phyloP scores from a whole-genome alignment of 1,284 basidiomycete species.

The Erythrobasidium hasegawianum region DNA sequence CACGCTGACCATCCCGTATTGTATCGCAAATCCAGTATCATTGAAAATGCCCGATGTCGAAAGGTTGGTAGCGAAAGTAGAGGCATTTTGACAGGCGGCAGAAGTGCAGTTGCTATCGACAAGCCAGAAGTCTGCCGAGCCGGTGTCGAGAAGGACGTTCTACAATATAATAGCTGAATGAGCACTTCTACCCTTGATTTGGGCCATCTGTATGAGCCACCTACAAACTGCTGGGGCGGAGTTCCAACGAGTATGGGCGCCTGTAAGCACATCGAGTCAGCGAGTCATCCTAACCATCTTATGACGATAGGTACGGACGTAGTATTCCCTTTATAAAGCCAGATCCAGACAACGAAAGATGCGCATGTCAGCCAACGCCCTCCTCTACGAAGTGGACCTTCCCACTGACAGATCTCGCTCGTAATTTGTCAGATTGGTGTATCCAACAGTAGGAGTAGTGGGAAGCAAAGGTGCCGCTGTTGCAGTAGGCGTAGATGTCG shows the following conservation, averaged over 20 bases:
- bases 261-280: conserved; percentile 9
- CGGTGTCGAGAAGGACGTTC: conserved; percentile 73
- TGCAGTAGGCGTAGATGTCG: conserved; percentile 5
- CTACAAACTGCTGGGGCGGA: conserved; percentile 40
- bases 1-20: conserved; percentile 46
- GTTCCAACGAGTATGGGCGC: conserved; percentile 42
- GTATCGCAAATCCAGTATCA: conserved; percentile 47
- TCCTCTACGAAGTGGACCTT: neutral
- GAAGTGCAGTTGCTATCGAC: conserved; percentile 59
- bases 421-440: conserved; percentile 40
- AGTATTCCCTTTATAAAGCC: conserved; percentile 39
- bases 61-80: conserved; percentile 38
- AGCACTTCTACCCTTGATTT: no score
- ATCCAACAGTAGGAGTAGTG: conserved; percentile 21
- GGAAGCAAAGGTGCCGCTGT: neutral
- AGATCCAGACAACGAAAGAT: neutral
- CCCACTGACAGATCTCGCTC: conserved; percentile 43
- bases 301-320: conserved; percentile 10
- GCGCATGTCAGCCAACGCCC: neutral
- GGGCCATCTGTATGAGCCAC: neutral
- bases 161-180: no score
- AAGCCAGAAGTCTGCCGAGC: conserved; percentile 71
- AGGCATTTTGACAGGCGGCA: conserved; percentile 49
- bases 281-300: neutral
- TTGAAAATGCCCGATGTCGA: conserved; percentile 45